These are phyloP conservation scores for Paxillus rubicundulus DNA, from an alignment of 768 basidiomycete genomes.

Conservation along the genomic window DNA sequence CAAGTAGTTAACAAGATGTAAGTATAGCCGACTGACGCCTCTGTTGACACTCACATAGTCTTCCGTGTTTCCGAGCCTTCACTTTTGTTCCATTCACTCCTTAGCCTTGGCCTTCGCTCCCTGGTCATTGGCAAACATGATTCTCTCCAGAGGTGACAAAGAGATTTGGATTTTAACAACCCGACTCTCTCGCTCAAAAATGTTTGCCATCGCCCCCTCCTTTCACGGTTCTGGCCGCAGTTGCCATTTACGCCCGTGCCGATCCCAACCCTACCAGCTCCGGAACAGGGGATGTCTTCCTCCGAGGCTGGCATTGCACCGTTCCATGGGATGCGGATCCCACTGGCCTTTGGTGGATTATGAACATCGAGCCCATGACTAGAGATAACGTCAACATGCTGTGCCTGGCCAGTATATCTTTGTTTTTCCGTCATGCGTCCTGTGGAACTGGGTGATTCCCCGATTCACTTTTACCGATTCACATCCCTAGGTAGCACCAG, in stretches of 20 bases:
- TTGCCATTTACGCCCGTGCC: constrained; percentile 43
- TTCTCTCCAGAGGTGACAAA: not conserved
- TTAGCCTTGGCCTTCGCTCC: constrained; percentile 6
- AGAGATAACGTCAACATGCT: constrained; percentile 71
- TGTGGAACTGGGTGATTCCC: not conserved
- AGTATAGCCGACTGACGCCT: no score
- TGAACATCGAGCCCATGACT: constrained; percentile 79
- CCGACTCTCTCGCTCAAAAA: no score
- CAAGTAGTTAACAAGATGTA: no score
- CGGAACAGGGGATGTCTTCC: constrained; percentile 55
- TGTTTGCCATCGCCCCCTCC: constrained; percentile 17
- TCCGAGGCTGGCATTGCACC: constrained; percentile 52
- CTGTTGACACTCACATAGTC: no score
- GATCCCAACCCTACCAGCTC: constrained; percentile 60
- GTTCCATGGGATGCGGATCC: constrained; percentile 60
- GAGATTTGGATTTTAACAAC: no score
- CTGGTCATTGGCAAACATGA: not conserved
- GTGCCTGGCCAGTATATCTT: constrained; percentile 57
- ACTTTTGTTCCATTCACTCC: constrained; percentile 8
- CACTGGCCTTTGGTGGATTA: constrained; percentile 62
- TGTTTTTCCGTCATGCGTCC: not conserved
- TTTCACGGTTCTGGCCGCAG: constrained; percentile 23
- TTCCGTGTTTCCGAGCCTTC: not conserved
- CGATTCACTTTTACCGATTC: no score
- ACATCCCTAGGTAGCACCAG: no score